Conservation (phyloP, 371 early-diverging fungal genomes). For the Lichtheimia ramosa region DNA sequence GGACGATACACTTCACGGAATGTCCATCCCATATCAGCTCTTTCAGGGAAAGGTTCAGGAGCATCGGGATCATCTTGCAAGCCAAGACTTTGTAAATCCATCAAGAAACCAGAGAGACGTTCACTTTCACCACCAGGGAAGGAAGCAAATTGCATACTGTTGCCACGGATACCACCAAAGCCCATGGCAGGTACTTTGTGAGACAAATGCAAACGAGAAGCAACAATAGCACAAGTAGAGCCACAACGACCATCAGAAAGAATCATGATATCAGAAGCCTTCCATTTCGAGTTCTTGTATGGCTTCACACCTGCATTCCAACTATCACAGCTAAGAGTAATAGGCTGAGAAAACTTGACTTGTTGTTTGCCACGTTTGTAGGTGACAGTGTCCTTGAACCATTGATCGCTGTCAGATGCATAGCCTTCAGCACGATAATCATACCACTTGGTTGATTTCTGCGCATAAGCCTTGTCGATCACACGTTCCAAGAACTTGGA, state of each 20-base stretch:
- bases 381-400: conserved; percentile 34
- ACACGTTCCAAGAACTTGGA: conserved; percentile 46
- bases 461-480: conserved; percentile 34
- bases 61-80: conserved; percentile 41
- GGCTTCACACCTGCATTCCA: conserved; percentile 19
- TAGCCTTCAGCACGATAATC: conserved; percentile 32
- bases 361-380: conserved; percentile 31
- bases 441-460: conserved; percentile 42
- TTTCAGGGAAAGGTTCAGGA: conserved; percentile 46
- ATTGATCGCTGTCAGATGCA: conserved; percentile 18
- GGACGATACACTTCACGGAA: conserved; percentile 53
- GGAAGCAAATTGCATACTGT: conserved; percentile 53
- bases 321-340: conserved; percentile 29
- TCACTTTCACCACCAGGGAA: conserved; percentile 57
- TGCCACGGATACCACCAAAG: conserved; percentile 53
- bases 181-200: conserved; percentile 54
- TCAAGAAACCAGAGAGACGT: conserved; percentile 46
- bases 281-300: conserved; percentile 37
- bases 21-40: conserved; percentile 57
- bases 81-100: conserved; percentile 40
- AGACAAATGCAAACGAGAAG: conserved; percentile 48
- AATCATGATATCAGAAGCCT: conserved; percentile 37
- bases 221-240: conserved; percentile 54
- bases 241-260: conserved; percentile 54
- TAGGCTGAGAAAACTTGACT: conserved; percentile 45